Evolutionary conservation across 345 rosid species (phyloP), one percentile per base, ranked within the genome.

Genomic region (Populus tremula): DNA sequence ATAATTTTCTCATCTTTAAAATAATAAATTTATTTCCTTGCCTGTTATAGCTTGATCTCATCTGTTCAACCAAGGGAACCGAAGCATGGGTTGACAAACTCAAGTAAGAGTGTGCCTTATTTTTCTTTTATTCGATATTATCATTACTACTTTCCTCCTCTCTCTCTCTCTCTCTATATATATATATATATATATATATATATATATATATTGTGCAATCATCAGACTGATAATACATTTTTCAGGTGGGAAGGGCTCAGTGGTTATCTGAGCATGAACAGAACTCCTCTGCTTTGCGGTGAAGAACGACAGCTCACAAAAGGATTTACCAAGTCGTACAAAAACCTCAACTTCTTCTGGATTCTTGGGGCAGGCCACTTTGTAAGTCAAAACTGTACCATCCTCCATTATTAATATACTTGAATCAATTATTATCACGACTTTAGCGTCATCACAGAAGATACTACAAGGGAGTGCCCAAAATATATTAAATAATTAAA

Each of bases 291-390:
- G 10, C 85, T 78, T 14, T 95, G 99, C 70, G 92, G 86, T 45
- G 77, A 38, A 2, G 89, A 85, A 25, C 61, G 5, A 27, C 12
- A 85, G 41, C 12, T 6, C n/a, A 91, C 93, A 39, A 90, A 78
- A 87, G 99, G 92, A 33, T 95, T 95, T 86, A 77, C 76, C 72
- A 93, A 86, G 78, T 88, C 97, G 1, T 90, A 86, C 86, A 86
- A 90, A 79, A 95, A 93, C 78, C 82, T 95, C 16, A 91, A 87
- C 47, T 93, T 95, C 17, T 93, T 86, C 76, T 95, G 99, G 99
- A 91, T 95, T 85, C 96, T 95, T 74, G 89, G 90, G 70, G 97
- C 99, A n/a, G 99, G 99, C 68, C 99, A 95, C 81, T 95, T 91
- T 84, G 99, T 95, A 88, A 93, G 97, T 81, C 18, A 5, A 69